Percentiles rank a stretch among this genome's conserved stretches.
Conservation (phyloP, 2,329 filamentous ascomycete genomes). For the Lachnellula hyalina region DNA sequence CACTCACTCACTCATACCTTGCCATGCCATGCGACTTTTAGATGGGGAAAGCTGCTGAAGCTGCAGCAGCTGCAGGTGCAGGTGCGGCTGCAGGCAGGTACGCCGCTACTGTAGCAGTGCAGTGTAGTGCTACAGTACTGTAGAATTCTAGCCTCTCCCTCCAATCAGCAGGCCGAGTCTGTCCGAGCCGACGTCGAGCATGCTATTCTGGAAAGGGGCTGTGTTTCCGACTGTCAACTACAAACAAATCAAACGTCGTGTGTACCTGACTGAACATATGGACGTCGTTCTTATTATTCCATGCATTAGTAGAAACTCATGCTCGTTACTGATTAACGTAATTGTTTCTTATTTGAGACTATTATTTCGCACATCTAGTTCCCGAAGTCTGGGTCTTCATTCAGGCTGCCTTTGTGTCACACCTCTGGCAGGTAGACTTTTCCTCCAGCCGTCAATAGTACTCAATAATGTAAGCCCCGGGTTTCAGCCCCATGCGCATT, state of each 20-base stretch:
- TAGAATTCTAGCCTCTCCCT: neutral
- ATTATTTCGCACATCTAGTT: neutral
- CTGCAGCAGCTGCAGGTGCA: neutral
- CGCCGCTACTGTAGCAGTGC: too few species aligned
- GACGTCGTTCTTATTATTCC: too few species aligned
- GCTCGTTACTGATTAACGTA: neutral
- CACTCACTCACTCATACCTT: neutral
- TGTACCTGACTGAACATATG: too few species aligned
- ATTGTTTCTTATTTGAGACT: neutral
- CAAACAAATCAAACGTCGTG: neutral
- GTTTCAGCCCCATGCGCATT: neutral
- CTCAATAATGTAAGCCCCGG: neutral
- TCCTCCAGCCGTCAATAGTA: neutral
- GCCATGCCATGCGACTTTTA: neutral
- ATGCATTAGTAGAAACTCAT: too few species aligned
- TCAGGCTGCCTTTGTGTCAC: neutral
- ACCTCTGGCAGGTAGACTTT: neutral
- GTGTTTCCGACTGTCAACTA: neutral
- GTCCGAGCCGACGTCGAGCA: neutral
- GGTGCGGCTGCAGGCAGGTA: too few species aligned
- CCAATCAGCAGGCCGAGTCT: neutral
- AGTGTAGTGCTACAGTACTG: too few species aligned
- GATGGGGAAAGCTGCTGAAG: neutral
- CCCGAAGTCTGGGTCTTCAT: neutral
- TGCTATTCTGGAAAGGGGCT: constrained; percentile 8